Evolutionary conservation across 2,329 filamentous ascomycete genomes (phyloP).

Genomic region (Paecilomyces niveus): DNA sequence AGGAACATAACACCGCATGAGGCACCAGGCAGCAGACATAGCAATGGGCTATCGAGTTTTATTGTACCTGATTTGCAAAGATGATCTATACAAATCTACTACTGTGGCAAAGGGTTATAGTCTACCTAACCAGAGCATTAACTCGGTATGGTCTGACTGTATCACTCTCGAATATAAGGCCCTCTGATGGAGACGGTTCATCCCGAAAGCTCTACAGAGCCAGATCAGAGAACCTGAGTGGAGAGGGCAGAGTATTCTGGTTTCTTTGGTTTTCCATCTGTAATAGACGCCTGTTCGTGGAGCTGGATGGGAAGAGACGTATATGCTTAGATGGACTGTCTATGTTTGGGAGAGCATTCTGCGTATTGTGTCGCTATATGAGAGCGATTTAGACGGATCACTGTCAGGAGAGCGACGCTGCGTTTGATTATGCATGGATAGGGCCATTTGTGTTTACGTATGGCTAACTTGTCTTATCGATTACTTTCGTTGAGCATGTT

Average conservation of each 20-base stretch:
- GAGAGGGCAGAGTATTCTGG: not conserved
- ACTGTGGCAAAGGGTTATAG: not conserved
- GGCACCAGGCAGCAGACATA: no score
- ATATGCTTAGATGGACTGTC: not conserved
- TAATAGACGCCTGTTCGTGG: not conserved
- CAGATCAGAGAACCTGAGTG: not conserved
- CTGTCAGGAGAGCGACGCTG: not conserved
- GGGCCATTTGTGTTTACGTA: no score
- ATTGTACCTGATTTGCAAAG: not conserved
- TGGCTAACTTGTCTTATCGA: no score
- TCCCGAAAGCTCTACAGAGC: not conserved
- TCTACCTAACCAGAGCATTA: no score
- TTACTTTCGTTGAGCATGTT: no score
- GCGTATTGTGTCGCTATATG: not conserved
- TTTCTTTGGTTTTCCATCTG: not conserved
- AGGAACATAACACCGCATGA: not conserved
- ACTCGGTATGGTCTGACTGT: not conserved
- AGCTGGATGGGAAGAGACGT: not conserved
- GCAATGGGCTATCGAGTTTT: not conserved
- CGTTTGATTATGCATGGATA: not conserved
- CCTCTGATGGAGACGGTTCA: not conserved
- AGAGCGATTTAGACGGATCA: not conserved
- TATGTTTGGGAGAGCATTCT: not conserved
- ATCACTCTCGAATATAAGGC: not conserved
- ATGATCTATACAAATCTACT: not conserved